Conservation (phyloP, 2,329 filamentous ascomycete species). For the Monosporascus sp. region DNA sequence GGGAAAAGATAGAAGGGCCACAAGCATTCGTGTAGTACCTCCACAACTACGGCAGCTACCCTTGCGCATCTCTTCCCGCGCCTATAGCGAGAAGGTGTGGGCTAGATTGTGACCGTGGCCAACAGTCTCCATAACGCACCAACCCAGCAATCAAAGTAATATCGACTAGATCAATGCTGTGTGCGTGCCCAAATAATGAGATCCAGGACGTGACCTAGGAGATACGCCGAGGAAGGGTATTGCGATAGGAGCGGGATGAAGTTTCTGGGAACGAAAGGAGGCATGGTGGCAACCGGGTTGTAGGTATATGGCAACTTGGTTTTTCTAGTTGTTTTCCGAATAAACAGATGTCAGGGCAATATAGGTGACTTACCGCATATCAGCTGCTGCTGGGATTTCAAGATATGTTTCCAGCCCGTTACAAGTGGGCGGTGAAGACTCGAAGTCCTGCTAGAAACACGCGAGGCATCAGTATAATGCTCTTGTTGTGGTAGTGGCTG, state of each 20-base stretch:
- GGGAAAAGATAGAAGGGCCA: slow-evolving; percentile 29
- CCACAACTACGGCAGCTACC: slow-evolving; percentile 30
- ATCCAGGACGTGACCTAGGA: background rate
- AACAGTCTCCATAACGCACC: background rate
- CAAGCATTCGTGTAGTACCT: slow-evolving; percentile 32
- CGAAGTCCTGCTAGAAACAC: slow-evolving; percentile 46
- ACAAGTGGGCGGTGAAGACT: slow-evolving; percentile 45
- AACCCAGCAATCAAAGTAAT: background rate
- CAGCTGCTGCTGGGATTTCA: slow-evolving; percentile 44
- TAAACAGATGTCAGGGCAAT: slow-evolving; percentile 1
- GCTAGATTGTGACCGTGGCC: background rate
- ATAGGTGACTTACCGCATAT: slow-evolving; percentile 47
- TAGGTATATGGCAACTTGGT: too few relatives aligned
- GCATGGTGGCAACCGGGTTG: too few relatives aligned
- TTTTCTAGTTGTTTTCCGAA: background rate
- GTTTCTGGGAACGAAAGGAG: too few relatives aligned
- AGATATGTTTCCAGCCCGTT: slow-evolving; percentile 47
- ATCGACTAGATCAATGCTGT: background rate
- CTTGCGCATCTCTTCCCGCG: slow-evolving; percentile 26
- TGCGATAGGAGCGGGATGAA: background rate
- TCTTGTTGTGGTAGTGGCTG: slow-evolving; percentile 9
- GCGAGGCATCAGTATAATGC: slow-evolving; percentile 27
- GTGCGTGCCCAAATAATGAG: background rate
- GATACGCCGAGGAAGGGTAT: background rate
- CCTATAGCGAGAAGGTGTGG: slow-evolving; percentile 16